phyloP scores from a whole-genome alignment of 179 eudicot genomes.

The Spinacia oleracea region DNA sequence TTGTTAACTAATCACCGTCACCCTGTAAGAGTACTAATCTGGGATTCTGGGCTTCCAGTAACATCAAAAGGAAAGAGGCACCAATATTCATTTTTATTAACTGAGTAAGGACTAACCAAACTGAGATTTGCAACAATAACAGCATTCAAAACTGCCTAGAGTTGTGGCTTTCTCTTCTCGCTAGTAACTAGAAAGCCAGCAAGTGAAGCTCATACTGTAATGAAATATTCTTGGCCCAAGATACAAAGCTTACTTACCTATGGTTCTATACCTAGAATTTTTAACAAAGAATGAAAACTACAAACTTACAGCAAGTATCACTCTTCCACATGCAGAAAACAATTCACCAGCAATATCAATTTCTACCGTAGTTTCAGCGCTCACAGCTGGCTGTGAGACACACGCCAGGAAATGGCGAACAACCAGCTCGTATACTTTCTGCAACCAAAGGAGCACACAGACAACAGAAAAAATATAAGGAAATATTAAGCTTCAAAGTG shows the following conservation, averaged over 20 bases:
- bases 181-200: not conserved
- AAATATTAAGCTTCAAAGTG: not conserved
- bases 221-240: not conserved
- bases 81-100: not conserved
- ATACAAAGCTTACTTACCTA: not conserved
- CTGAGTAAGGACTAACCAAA: not conserved
- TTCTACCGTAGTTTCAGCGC: slow-evolving; percentile 94
- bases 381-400: slow-evolving; percentile 96
- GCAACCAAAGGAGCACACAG: slow-evolving; percentile 24
- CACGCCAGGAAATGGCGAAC: slow-evolving; percentile 98
- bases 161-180: not conserved
- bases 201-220: not conserved
- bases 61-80: slow-evolving; percentile 3
- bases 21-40: not conserved
- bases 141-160: slow-evolving; percentile 2
- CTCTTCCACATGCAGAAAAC: slow-evolving; percentile 88
- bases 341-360: slow-evolving; percentile 89
- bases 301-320: slow-evolving; percentile 70
- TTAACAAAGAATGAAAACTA: slow-evolving; percentile 4
- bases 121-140: slow-evolving; percentile 4
- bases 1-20: not conserved
- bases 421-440: slow-evolving; percentile 90
- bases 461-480: not conserved
- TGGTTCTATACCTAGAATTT: not conserved
- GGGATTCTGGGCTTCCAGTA: not conserved